These are phyloP conservation scores for Pittosporum tobira DNA, from an alignment of 129 eudicot species.

Conservation along the genomic window DNA sequence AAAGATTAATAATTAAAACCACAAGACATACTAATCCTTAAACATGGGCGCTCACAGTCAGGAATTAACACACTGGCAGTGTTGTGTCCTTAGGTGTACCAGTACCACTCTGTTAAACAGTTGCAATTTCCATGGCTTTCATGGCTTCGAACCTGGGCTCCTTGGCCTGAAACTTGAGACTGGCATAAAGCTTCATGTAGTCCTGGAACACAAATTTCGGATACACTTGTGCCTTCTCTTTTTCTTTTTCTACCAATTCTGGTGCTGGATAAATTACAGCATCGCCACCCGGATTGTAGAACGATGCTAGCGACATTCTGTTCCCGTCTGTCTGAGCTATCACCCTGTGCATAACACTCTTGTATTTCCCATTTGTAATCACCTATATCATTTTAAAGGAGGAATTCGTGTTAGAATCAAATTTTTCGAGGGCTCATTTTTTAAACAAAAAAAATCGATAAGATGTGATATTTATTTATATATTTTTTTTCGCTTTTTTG, in stretches of 20 bases:
- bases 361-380: slow-evolving; percentile 92
- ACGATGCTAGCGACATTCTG: slow-evolving; percentile 91
- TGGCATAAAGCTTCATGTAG: slow-evolving; percentile 88
- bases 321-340: slow-evolving; percentile 79
- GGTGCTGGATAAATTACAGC: slow-evolving; percentile 93
- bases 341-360: slow-evolving; percentile 88
- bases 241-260: slow-evolving; percentile 43
- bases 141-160: slow-evolving; percentile 94
- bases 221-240: slow-evolving; percentile 31
- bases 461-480: background rate
- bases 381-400: slow-evolving; percentile 32
- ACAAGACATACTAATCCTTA: background rate
- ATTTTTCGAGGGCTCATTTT: too few species aligned
- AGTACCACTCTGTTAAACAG: slow-evolving; percentile 32
- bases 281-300: slow-evolving; percentile 90
- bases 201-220: slow-evolving; percentile 93
- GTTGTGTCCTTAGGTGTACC: background rate
- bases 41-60: too few species aligned
- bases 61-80: background rate
- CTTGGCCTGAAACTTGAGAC: slow-evolving; percentile 82
- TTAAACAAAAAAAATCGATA: too few species aligned
- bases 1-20: background rate
- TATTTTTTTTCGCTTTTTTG: background rate
- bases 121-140: slow-evolving; percentile 56
- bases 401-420: background rate